Base-by-base conservation (phyloP, 305 asterid genomes). In the Rubia tinctorum region DNA sequence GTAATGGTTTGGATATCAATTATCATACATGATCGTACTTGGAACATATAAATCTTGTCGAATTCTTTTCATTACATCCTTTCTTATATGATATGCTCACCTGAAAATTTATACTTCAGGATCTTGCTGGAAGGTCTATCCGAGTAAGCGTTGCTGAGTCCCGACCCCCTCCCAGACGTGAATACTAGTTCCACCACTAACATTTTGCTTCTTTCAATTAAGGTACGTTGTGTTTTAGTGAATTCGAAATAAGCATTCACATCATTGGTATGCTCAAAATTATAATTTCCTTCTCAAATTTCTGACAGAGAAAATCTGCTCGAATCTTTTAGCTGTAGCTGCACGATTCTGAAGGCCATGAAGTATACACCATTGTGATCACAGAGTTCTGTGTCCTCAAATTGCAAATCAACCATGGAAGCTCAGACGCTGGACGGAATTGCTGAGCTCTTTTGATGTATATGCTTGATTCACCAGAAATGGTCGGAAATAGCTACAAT, bases 121-220 rank as follows among this genome's bases (percentile, higher is more conserved):
- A 93, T 79, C 94, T 93, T n/a, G 78, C 82, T 45, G 98, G 98
- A 22, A 78, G 96, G 82, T 15, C 88, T 49, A 88, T 93, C 79
- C 92, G 94, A 75, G 97, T 93, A 40, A 89, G 86, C 78, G 82
- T 85, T 70, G 98, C 98, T 72, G 98, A 88, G 82, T 84, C 89
- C 74, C 93, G 90, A 40, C 86, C 89, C 70, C 93, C 89, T 44
- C 86, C 91, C 49, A 86, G 82, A 80, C 91, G 88, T 14, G 86
- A 79, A 55, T 86, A 76, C 80, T 84, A 59, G 75, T 73, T 56
- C 45, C 60, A 53, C 67, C 20, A 14, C 44, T 62, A 8, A 20
- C 23, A 18, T 45, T 40, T 45, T 22, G 68, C 83, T 20, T 60
- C 63, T 8, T 63, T 47, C 44, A 53, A 13, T 30, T 44, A 30